Evolutionary conservation across 257 asterid genomes (phyloP), one percentile per base, ranked within the genome.

Genomic region (Solanum pinnatisectum): DNA sequence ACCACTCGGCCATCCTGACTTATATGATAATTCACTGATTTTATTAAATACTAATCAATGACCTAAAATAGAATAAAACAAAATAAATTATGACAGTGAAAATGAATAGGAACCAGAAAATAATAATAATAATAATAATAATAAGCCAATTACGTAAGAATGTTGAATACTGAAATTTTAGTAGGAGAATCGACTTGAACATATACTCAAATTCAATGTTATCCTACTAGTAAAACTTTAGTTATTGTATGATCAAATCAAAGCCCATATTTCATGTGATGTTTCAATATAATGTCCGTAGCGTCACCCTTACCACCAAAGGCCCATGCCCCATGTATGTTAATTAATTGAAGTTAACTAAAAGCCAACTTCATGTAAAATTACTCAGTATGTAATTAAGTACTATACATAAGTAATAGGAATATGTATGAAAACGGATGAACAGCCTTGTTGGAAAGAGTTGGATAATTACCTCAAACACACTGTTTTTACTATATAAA

Each of bases 1-100:
- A 94, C 98, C 98, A 95, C 98, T 95, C 96, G 96, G 95, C 98
- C 98, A 96, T 94, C 98, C 98, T 93, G 95, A 95, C 98, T 39
- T 60, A 8, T 30, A 30, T 3, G 1, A 11, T 0, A 42, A 3
- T 3, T 10, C 1, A 3, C 3, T 42, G 49, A 11, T 42, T 42
- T 11, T 11, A 0, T 10, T 42, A 0, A 0, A 0, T 10, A 42
- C 0, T 42, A 42, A 3, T 4, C 49, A 11, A 42, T 42, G 15
- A 4, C 1, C 3, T 5, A 68, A 16, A 44, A 44, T 1, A 4
- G 7, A 70, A 30, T 4, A 70, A 15, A 32, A 44, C 5, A 4
- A 15, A 70, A 30, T 4, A 70, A 20, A 20, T 36, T 2, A 36
- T 7, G 0, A 5, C 5, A 76, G 13, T n/a, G 1, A n/a, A 77